Conservation (phyloP, 805 yeast genomes). For the Metschnikowia colocasiae region DNA sequence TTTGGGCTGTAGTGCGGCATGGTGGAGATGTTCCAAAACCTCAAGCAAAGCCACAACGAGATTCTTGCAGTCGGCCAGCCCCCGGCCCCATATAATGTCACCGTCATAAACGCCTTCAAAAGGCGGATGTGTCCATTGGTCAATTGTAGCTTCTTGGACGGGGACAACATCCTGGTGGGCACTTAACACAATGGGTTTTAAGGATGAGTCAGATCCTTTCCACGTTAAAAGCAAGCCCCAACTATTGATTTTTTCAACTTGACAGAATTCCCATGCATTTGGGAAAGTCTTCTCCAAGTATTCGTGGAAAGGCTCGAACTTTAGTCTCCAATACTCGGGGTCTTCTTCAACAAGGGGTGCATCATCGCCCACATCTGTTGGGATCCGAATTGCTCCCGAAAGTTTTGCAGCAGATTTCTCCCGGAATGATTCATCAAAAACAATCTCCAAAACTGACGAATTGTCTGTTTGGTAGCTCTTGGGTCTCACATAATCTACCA, state of each 20-base stretch:
- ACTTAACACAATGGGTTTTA: slow-evolving; percentile 15
- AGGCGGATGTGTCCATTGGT: slow-evolving; percentile 14
- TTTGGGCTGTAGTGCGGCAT: slow-evolving; percentile 8
- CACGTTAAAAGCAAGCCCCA: slow-evolving; percentile 14
- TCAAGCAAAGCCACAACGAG: slow-evolving; percentile 62
- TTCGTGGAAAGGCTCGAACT: slow-evolving; percentile 17
- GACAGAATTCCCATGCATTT: slow-evolving; percentile 2
- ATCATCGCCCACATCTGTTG: slow-evolving; percentile 59
- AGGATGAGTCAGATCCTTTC: slow-evolving; percentile 10
- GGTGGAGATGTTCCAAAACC: slow-evolving; percentile 14
- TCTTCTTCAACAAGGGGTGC: slow-evolving; percentile 43
- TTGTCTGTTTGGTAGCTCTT: slow-evolving; percentile 22
- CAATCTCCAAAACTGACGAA: slow-evolving; percentile 21
- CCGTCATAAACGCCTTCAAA: slow-evolving; percentile 14
- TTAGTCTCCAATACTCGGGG: slow-evolving; percentile 44
- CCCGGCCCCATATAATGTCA: slow-evolving; percentile 14
- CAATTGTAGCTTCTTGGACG: slow-evolving; percentile 10
- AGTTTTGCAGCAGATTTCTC: slow-evolving; percentile 39
- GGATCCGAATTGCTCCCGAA: slow-evolving; percentile 57
- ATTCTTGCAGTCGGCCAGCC: slow-evolving; percentile 59
- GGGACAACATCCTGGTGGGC: slow-evolving; percentile 18
- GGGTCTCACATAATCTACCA: slow-evolving; percentile 26
- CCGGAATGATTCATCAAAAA: slow-evolving; percentile 9
- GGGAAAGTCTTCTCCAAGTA: slow-evolving; percentile 15
- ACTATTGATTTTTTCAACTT: slow-evolving; percentile 10